Evolutionary conservation across 371 early-diverging fungal species (phyloP).

Genomic region (Syncephalastrum contaminatum): DNA sequence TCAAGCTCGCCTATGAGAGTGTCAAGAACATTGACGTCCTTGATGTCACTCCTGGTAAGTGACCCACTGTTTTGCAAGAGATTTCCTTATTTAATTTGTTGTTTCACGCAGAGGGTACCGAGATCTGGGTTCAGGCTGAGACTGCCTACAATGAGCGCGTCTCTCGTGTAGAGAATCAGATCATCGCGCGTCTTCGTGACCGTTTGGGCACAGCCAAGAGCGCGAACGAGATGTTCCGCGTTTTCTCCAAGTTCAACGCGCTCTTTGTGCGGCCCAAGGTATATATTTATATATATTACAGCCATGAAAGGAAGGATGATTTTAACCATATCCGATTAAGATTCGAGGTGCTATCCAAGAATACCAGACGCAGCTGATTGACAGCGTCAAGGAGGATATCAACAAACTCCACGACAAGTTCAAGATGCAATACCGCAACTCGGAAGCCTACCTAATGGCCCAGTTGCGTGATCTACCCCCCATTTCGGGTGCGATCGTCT

Average conservation of each 20-base stretch:
- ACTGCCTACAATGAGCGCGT: conserved; percentile 93
- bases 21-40: conserved; percentile 94
- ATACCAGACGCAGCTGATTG: conserved; percentile 97
- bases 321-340: conserved; percentile 21
- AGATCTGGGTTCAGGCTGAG: conserved; percentile 92
- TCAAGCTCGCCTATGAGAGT: conserved; percentile 88
- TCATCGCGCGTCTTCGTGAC: conserved; percentile 92
- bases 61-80: neutral
- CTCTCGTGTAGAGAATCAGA: conserved; percentile 94
- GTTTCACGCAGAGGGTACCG: conserved; percentile 79
- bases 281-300: neutral
- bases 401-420: conserved; percentile 94
- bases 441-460: conserved; percentile 87
- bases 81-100: conserved; percentile 4
- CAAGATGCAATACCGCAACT: conserved; percentile 87
- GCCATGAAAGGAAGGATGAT: neutral
- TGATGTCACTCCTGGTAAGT: conserved; percentile 79
- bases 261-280: conserved; percentile 96
- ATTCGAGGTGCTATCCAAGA: conserved; percentile 99
- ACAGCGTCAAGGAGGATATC: conserved; percentile 97
- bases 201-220: conserved; percentile 93
- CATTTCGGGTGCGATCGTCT: conserved; percentile 92
- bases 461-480: conserved; percentile 93
- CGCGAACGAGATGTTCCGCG: conserved; percentile 98
- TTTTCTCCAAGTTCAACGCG: conserved; percentile 98